A percentile compares a stretch with the other conserved stretches of the same genome.
phyloP scores from a whole-genome alignment of 1,284 basidiomycete genomes.

The Bjerkandera adusta region DNA sequence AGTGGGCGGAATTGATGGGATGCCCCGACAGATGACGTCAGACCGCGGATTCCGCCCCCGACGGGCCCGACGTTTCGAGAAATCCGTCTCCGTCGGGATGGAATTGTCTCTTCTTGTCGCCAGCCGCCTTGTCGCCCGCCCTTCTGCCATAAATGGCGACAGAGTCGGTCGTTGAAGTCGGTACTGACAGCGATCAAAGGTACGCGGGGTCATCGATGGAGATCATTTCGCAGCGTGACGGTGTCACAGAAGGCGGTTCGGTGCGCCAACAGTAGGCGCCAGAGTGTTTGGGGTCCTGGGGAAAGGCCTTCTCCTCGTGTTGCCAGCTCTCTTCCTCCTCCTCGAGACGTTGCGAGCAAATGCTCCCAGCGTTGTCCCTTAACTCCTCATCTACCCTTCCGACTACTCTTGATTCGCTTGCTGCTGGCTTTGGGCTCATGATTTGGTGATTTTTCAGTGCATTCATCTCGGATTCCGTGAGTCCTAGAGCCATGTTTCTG shows the following conservation, averaged over 20 bases:
- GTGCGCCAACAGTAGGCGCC: not conserved
- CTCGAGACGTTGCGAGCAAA: constrained; percentile 16
- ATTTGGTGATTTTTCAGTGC: constrained; percentile 10
- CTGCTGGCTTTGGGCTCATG: constrained; percentile 11
- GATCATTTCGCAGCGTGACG: not conserved
- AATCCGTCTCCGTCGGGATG: no score
- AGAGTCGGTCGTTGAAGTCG: no score
- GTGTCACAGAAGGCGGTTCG: not conserved
- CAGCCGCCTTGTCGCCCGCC: no score
- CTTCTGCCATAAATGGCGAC: no score
- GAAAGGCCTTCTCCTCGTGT: constrained; percentile 10
- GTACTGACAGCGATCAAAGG: not conserved
- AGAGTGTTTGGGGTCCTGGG: constrained; percentile 9
- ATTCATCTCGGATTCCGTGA: constrained; percentile 15
- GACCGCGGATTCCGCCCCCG: no score
- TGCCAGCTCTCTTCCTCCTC: constrained; percentile 11
- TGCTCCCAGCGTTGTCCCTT: constrained; percentile 12
- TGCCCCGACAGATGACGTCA: no score
- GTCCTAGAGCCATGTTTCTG: constrained; percentile 10
- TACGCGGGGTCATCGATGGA: not conserved
- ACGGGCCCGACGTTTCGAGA: no score
- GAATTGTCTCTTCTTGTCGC: no score
- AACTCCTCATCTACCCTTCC: constrained; percentile 5
- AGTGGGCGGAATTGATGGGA: no score
- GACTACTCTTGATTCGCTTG: constrained; percentile 10